phyloP scores from a whole-genome alignment of 2,329 filamentous ascomycete genomes.

The Venturia effusa region DNA sequence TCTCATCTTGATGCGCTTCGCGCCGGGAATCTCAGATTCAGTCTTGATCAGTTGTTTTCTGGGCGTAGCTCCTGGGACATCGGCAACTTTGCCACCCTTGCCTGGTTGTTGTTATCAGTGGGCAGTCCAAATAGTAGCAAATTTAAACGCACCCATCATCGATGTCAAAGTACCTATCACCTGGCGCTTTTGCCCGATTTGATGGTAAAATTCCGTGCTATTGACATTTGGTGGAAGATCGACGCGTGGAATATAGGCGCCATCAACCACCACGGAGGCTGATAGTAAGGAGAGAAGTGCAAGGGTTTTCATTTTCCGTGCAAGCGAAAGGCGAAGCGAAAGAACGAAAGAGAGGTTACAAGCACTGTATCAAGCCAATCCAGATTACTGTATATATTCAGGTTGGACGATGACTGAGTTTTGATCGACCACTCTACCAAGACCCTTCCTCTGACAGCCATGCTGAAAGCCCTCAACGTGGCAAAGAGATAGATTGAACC shows the following conservation, averaged over 20 bases:
- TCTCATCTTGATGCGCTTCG: slow-evolving; percentile 8
- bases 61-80: background rate
- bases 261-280: background rate
- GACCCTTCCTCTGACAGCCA: background rate
- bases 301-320: background rate
- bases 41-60: background rate
- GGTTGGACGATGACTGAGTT: background rate
- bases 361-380: background rate
- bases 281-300: background rate
- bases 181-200: slow-evolving; percentile 5
- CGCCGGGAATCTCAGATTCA: background rate
- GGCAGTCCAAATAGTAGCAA: background rate
- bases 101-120: background rate
- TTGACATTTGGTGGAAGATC: background rate
- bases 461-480: background rate
- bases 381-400: background rate
- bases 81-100: slow-evolving; percentile 7
- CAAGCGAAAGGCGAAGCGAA: background rate
- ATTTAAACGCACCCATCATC: background rate
- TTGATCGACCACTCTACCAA: background rate
- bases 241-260: background rate
- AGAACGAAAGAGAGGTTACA: background rate
- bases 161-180: background rate
- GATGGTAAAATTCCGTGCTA: background rate
- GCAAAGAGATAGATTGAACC: background rate